phyloP scores from a whole-genome alignment of 257 asterid genomes.

The Gardenia jasminoides region DNA sequence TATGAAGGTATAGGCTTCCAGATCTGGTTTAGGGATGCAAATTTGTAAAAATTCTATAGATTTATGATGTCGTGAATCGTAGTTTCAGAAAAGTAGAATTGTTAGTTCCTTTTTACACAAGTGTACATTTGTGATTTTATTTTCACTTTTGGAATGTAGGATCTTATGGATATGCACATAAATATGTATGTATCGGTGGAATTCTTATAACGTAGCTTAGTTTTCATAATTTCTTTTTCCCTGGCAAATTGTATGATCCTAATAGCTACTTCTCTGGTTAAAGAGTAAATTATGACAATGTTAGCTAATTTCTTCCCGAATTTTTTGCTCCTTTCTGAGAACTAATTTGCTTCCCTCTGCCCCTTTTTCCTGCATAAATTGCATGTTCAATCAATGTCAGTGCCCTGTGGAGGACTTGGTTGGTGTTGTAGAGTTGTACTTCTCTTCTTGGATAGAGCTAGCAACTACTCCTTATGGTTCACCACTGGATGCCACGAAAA shows the following conservation, averaged over 20 bases:
- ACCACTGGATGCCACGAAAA: slow-evolving; percentile 68
- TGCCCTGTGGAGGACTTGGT: slow-evolving; percentile 80
- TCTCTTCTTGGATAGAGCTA: slow-evolving; percentile 85
- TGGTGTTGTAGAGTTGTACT: slow-evolving; percentile 70
- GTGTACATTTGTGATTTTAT: not conserved
- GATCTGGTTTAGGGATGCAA: not conserved
- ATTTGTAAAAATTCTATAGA: not conserved
- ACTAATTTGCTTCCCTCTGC: slow-evolving; percentile 21
- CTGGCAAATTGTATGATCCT: not conserved
- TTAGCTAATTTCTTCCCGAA: not conserved
- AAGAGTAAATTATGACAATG: not conserved
- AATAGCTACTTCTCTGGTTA: not conserved
- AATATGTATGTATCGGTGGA: not conserved
- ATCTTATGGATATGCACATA: not conserved
- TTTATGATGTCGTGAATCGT: not conserved
- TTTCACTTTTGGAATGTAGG: not conserved
- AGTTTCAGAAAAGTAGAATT: not conserved
- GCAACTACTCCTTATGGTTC: slow-evolving; percentile 95
- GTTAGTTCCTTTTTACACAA: not conserved
- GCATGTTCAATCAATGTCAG: slow-evolving; percentile 30
- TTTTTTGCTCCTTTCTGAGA: slow-evolving; percentile 1
- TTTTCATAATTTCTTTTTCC: not conserved
- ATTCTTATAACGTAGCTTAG: not conserved
- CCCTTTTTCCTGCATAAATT: not conserved
- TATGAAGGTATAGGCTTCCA: not conserved